phyloP scores from a whole-genome alignment of 2,329 filamentous ascomycete genomes.

The Colletotrichum magnum region DNA sequence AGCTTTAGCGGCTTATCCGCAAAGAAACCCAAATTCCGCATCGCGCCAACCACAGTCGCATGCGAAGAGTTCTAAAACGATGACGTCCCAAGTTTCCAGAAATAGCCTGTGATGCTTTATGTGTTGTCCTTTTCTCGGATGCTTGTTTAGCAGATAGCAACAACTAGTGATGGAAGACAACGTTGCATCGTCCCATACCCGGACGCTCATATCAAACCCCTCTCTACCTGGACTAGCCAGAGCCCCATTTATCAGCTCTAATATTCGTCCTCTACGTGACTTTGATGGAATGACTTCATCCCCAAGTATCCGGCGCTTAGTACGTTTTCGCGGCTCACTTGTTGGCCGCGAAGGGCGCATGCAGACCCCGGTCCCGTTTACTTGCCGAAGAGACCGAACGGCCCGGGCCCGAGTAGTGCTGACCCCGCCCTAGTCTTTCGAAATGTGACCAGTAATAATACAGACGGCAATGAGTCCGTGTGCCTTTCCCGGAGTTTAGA shows the following conservation, averaged over 20 bases:
- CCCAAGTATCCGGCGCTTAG: too few species aligned
- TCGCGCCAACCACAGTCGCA: not conserved
- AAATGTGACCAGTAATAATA: too few species aligned
- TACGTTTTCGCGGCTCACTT: too few species aligned
- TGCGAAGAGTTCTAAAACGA: not conserved
- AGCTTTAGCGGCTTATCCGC: not conserved
- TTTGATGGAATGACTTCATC: too few species aligned
- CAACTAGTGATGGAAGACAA: not conserved
- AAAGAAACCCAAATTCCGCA: not conserved
- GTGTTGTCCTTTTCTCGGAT: not conserved
- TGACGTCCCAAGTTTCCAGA: not conserved
- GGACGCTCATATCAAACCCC: too few species aligned
- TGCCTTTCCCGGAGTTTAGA: conserved; percentile 3
- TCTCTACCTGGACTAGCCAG: too few species aligned
- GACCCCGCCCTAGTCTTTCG: not conserved
- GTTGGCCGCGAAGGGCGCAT: too few species aligned
- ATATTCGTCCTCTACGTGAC: not conserved
- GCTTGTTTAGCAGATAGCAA: not conserved
- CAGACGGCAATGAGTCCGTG: too few species aligned
- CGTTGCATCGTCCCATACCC: not conserved
- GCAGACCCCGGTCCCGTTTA: too few species aligned
- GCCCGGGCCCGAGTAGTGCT: too few species aligned
- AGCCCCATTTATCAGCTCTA: not conserved
- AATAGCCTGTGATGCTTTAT: not conserved
- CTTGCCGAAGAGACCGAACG: too few species aligned